These are phyloP conservation scores for Eutrema yunnanense DNA, from an alignment of 345 rosid species.

Conservation along the genomic window DNA sequence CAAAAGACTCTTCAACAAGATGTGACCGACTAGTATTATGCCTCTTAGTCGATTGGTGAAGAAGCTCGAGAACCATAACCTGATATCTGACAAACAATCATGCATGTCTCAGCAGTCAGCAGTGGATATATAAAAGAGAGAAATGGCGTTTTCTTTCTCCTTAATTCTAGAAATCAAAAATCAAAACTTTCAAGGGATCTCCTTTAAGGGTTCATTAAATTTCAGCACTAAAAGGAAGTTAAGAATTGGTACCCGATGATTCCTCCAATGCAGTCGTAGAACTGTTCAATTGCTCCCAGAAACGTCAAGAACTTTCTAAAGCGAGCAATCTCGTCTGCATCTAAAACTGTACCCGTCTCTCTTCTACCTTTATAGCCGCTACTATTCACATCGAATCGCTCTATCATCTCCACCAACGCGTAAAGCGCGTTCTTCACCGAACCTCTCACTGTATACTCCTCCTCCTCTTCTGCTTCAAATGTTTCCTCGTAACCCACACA, in stretches of 20 bases:
- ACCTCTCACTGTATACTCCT: constrained; percentile 36
- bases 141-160: background rate
- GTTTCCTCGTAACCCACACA: constrained; percentile 30
- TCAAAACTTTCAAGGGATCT: background rate
- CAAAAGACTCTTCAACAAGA: constrained; percentile 39
- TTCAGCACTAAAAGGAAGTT: background rate
- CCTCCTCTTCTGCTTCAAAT: constrained; percentile 13
- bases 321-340: constrained; percentile 39
- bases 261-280: constrained; percentile 92
- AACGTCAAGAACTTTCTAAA: constrained; percentile 46
- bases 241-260: constrained; percentile 60
- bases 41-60: constrained; percentile 47
- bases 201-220: background rate
- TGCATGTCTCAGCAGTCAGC: constrained; percentile 12
- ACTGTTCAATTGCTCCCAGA: constrained; percentile 59
- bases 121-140: background rate
- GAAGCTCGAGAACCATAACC: constrained; percentile 77
- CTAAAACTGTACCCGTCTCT: constrained; percentile 28
- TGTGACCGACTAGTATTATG: constrained; percentile 37
- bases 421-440: constrained; percentile 62
- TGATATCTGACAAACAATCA: constrained; percentile 61
- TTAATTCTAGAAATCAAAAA: background rate
- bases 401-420: constrained; percentile 73
- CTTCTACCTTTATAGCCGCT: constrained; percentile 22
- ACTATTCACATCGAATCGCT: constrained; percentile 47